Evolutionary conservation across 2,329 filamentous ascomycete species (phyloP), one percentile per base, ranked within the genome.

Genomic region (Biscogniauxia sp.): DNA sequence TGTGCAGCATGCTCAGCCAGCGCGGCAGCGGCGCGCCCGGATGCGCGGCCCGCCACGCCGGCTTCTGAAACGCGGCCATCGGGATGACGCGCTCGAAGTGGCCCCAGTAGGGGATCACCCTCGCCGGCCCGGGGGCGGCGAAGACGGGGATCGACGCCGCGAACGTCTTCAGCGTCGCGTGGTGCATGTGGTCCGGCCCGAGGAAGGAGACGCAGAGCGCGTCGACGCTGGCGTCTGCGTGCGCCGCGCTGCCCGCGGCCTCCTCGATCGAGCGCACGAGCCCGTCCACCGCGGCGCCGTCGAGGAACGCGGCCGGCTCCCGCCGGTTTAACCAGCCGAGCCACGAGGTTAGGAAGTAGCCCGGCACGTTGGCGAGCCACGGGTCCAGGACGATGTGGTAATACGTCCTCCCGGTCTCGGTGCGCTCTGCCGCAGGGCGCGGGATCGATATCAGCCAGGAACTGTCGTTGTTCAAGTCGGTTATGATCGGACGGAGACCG

Each of bases 371-470:
- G 6, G 63, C 62, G 7, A 76, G 68, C 74, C 74, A 76, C 0
- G 74, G 73, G 15, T 76, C 74, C 15, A 68, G 68, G 11, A 72
- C 70, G 5, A 76, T 56, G 50, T 76, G 74, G 55, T 69, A 75
- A 60, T 69, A 76, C 1, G 57, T 62, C 53, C 69, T 70, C 11
- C 66, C 64, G 3, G 54, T 51, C 4, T 61, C 51, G 1, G 52
- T 57, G 13, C 61, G 65, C 15, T 73, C 71, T 11, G 57, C 37
- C 9, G 55, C 51, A 2, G 72, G 73, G 5, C 69, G 68, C 2
- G 73, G 73, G 49, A 76, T 69, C 6, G 73, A 75, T 32, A 75
- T 59, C 1, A 76, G 61, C 74, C 74, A 76, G 32, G 72, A 72
- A 17, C 72, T 72, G 53, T 76, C 74, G 5, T 73, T 73, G 55